Evolutionary conservation across 441 rosid species (phyloP).

Genomic region (Raphanus hybrid): DNA sequence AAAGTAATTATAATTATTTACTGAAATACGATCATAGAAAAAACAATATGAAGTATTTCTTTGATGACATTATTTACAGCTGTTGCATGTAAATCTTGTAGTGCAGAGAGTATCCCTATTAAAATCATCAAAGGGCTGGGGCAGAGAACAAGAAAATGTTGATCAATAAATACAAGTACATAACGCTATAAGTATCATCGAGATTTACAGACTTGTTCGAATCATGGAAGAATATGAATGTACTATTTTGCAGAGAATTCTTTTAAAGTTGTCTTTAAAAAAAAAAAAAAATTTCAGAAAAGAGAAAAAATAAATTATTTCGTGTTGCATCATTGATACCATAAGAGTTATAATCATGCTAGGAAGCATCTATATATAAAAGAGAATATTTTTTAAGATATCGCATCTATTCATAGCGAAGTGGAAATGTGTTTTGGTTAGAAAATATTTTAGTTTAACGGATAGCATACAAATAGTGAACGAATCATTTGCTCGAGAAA

Average conservation of each 20-base stretch:
- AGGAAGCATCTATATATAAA: background rate
- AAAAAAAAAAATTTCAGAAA: background rate
- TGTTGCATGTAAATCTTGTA: background rate
- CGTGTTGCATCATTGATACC: background rate
- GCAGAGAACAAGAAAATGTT: slow-evolving; percentile 21
- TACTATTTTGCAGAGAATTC: slow-evolving; percentile 14
- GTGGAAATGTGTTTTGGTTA: background rate
- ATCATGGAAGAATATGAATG: slow-evolving; percentile 40
- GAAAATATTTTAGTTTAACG: background rate
- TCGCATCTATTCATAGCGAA: slow-evolving; percentile 14
- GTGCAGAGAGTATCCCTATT: slow-evolving; percentile 19
- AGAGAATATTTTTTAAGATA: background rate
- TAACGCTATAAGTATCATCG: slow-evolving; percentile 21
- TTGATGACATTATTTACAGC: background rate
- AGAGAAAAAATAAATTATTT: background rate
- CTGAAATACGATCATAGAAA: background rate
- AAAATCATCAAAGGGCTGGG: slow-evolving; percentile 14
- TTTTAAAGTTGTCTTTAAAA: slow-evolving; percentile 23
- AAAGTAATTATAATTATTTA: background rate
- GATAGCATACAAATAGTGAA: slow-evolving; percentile 30
- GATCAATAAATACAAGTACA: slow-evolving; percentile 33
- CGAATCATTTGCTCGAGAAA: slow-evolving; percentile 55
- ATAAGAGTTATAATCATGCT: background rate
- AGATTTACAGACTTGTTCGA: slow-evolving; percentile 32
- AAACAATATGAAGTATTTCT: background rate